These are phyloP conservation scores for Stagonosporopsis rhizophila DNA, from an alignment of 2,329 filamentous ascomycete species.

Conservation along the genomic window DNA sequence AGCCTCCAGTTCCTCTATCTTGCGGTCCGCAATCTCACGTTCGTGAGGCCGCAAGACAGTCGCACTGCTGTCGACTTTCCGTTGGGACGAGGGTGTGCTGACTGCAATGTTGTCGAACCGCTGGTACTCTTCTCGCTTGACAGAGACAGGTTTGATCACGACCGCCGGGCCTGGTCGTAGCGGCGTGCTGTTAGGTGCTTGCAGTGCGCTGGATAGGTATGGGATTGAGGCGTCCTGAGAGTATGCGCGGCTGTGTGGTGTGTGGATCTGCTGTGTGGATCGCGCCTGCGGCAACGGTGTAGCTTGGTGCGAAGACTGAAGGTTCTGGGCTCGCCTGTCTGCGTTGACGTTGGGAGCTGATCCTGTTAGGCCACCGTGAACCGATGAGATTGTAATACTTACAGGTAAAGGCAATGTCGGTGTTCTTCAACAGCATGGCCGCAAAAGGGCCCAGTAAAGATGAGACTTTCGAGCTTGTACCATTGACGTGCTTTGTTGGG, in stretches of 20 bases:
- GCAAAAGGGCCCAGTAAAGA: slow-evolving; percentile 60
- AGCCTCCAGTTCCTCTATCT: slow-evolving; percentile 72
- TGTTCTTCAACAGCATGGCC: slow-evolving; percentile 58
- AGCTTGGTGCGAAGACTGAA: slow-evolving; percentile 20
- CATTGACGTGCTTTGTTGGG: slow-evolving; percentile 30
- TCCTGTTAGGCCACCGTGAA: slow-evolving; percentile 21
- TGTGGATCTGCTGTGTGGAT: slow-evolving; percentile 16
- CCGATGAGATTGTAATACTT: slow-evolving; percentile 10
- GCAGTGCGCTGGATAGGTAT: slow-evolving; percentile 24
- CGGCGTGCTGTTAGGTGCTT: slow-evolving; percentile 25
- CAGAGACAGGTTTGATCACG: slow-evolving; percentile 55
- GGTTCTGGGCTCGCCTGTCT: slow-evolving; percentile 20
- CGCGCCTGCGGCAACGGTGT: slow-evolving; percentile 21
- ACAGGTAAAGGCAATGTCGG: slow-evolving; percentile 49
- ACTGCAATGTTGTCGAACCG: slow-evolving; percentile 47
- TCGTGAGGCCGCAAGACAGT: slow-evolving; percentile 75
- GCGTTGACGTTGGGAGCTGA: slow-evolving; percentile 26
- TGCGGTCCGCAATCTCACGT: slow-evolving; percentile 78
- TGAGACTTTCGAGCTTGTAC: slow-evolving; percentile 20
- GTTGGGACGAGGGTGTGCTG: slow-evolving; percentile 51
- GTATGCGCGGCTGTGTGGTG: slow-evolving; percentile 21
- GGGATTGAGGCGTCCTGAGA: slow-evolving; percentile 25
- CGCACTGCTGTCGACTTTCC: slow-evolving; percentile 65
- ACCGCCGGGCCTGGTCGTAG: slow-evolving; percentile 52
- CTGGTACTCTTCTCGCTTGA: slow-evolving; percentile 51